Evolutionary conservation across 2,329 filamentous ascomycete species (phyloP), one percentile per base, ranked within the genome.

Genomic region (Capronia coronata): DNA sequence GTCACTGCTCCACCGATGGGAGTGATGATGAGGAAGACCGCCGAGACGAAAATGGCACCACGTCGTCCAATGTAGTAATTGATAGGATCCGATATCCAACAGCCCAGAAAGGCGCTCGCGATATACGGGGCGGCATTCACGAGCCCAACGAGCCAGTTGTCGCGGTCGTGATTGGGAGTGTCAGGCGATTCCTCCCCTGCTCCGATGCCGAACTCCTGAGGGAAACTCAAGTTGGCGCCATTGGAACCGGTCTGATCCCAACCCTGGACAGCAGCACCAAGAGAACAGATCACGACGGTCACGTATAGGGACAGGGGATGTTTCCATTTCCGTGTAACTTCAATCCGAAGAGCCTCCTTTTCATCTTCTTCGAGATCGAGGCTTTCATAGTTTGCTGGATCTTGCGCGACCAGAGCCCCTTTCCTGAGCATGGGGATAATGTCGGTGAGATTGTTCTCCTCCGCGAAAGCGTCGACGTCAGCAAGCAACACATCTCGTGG

Each of bases 361-460:
- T 77, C 75, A 1, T 59, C 57, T 14, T 82, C 74, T 47, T 73
- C 68, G 1, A 90, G 74, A 9, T 78, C 76, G 43, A 77, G 69
- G 27, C 74, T 70, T 49, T 86, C 82, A 63, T 76, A 86, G 23
- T 74, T 72, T 7, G 70, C 69, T 0, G 84, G 84, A 58, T 83
- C 79, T 64, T 87, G 84, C 2, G 86, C 86, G 14, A 89, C 77
- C 9, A 91, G 72, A 2, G 86, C 87, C 27, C 84, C 86, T 60
- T 83, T 83, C 44, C 77, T 73, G 44, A 89, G 73, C 13, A 84
- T 62, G 2, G 71, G 67, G 2, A 79, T 67, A 56, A 83, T 74
- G 46, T 83, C 77, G 1, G 69, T 65, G 21, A 89, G 71, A 19
- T 74, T 74, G 57, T 83, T 77, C 35, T 75, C 68, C 11, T 71